These are phyloP conservation scores for Magnaporthales sp. DNA, from an alignment of 2,329 filamentous ascomycete species.

Conservation along the genomic window DNA sequence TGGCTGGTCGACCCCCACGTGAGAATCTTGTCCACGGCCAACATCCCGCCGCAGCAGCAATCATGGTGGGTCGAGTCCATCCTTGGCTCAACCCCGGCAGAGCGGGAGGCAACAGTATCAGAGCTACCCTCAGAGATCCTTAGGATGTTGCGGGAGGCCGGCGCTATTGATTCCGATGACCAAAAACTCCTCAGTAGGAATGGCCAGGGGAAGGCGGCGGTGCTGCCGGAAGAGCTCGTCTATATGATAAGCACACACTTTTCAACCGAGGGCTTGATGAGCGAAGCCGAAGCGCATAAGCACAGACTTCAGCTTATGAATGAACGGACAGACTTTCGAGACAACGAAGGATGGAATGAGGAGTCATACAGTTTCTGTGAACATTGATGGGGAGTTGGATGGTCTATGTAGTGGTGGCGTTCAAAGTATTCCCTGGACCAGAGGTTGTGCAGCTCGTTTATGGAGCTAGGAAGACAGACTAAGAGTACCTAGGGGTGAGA, in stretches of 20 bases:
- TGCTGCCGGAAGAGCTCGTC: not conserved
- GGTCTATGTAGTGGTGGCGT: not conserved
- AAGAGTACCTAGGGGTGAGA: no score
- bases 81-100: not conserved
- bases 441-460: no score
- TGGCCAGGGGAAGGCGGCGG: not conserved
- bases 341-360: not conserved
- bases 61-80: conserved; percentile 24
- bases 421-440: no score
- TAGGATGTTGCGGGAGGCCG: not conserved
- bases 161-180: not conserved
- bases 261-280: not conserved
- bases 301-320: not conserved
- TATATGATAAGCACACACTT: not conserved
- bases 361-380: not conserved
- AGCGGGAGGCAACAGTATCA: not conserved
- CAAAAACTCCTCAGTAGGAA: not conserved
- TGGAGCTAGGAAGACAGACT: no score
- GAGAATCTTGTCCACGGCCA: conserved; percentile 35
- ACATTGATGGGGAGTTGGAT: not conserved
- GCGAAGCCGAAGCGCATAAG: not conserved
- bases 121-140: not conserved
- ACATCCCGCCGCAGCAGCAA: conserved; percentile 28
- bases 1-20: conserved; percentile 49
- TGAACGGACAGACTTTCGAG: not conserved